These are phyloP conservation scores for Kokia cookei DNA, from an alignment of 441 rosid species.

Conservation along the genomic window DNA sequence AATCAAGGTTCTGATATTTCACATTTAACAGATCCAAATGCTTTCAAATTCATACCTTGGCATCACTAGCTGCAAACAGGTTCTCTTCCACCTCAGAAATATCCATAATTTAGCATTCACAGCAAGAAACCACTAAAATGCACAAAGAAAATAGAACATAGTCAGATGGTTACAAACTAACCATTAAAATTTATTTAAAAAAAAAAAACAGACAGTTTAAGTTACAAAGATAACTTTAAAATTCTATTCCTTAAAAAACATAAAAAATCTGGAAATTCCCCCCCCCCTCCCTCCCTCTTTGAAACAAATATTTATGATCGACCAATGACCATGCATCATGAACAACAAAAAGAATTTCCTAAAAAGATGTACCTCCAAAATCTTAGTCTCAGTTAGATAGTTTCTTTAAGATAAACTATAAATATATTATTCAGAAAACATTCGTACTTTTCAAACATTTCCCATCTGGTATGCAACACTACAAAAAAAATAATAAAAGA, in stretches of 20 bases:
- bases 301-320: neutral
- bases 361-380: neutral
- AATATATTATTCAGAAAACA: neutral
- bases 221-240: neutral
- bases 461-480: neutral
- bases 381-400: neutral
- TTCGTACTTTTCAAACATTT: neutral
- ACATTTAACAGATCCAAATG: neutral
- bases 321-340: neutral
- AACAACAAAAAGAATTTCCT: neutral
- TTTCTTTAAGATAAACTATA: neutral
- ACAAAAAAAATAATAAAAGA: neutral
- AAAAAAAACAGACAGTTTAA: neutral
- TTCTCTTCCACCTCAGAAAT: constrained; percentile 80
- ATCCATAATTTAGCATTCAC: constrained; percentile 64
- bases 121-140: constrained; percentile 13
- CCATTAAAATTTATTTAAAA: neutral
- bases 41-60: constrained; percentile 59
- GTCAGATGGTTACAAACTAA: constrained; percentile 13
- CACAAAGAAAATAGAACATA: constrained; percentile 13
- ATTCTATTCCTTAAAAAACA: neutral
- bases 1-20: neutral
- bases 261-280: neutral
- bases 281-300: neutral
- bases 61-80: constrained; percentile 88